Conservation (phyloP, 768 basidiomycete species). For the Astraeus odoratus region DNA sequence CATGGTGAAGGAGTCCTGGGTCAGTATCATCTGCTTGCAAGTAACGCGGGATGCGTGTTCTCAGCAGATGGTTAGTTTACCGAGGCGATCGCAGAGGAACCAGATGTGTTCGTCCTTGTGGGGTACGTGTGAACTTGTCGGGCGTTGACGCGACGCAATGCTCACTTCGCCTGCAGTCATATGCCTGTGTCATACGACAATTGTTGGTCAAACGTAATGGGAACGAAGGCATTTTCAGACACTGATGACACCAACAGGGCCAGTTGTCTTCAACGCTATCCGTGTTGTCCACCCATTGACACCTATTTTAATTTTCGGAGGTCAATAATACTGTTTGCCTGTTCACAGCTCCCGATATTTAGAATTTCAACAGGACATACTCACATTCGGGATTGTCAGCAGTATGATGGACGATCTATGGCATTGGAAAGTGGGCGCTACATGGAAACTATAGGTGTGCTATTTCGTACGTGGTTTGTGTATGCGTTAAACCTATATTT, state of each 20-base stretch:
- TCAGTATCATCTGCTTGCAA: conserved; percentile 17
- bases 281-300: conserved; percentile 26
- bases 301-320: conserved; percentile 81
- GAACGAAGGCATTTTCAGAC: too few relatives aligned
- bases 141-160: too few relatives aligned
- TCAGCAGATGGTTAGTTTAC: conserved; percentile 44
- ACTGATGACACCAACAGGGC: too few relatives aligned
- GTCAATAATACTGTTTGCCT: conserved; percentile 26
- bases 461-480: neutral
- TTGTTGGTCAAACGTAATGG: too few relatives aligned
- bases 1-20: conserved; percentile 81
- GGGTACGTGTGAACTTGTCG: conserved; percentile 37
- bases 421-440: conserved; percentile 80
- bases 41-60: neutral
- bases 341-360: neutral
- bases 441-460: conserved; percentile 84
- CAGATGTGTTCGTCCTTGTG: conserved; percentile 74
- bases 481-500: neutral
- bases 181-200: too few relatives aligned
- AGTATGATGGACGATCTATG: conserved; percentile 65
- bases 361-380: conserved; percentile 44
- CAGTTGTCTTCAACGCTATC: too few relatives aligned
- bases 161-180: too few relatives aligned
- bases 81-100: conserved; percentile 71
- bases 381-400: conserved; percentile 75